Conservation (phyloP, 2,329 filamentous ascomycete species). For the Onygena corvina region DNA sequence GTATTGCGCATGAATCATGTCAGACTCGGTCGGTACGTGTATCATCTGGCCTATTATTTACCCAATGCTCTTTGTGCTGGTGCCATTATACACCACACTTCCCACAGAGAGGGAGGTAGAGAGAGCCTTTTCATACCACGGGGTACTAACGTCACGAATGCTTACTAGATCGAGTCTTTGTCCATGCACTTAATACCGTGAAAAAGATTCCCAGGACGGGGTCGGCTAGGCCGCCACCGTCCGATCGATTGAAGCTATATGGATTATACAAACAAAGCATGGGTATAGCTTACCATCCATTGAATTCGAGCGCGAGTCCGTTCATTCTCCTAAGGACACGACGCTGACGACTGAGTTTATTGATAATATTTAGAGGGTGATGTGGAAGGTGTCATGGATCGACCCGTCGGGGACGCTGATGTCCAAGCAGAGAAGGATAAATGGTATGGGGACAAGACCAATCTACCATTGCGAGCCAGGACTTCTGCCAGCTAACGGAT, state of each 20-base stretch:
- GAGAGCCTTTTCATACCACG: background rate
- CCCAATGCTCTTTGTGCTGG: conserved; percentile 34
- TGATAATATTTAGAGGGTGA: conserved; percentile 56
- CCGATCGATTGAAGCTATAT: conserved; percentile 82
- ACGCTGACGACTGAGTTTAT: conserved; percentile 16
- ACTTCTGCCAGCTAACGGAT: background rate
- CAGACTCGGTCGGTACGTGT: conserved; percentile 37
- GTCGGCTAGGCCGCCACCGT: conserved; percentile 71
- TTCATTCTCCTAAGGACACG: background rate
- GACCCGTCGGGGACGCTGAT: conserved; percentile 49
- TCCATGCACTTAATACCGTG: conserved; percentile 96
- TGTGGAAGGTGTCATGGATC: conserved; percentile 84
- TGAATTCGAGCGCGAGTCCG: background rate
- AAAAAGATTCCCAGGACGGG: conserved; percentile 95
- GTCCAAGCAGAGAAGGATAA: conserved; percentile 49
- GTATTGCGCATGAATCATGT: conserved; percentile 25
- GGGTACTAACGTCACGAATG: background rate
- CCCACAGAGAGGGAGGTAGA: background rate
- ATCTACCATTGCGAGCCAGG: background rate
- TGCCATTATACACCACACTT: background rate
- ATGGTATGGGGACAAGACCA: conserved; percentile 48
- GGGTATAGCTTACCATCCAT: conserved; percentile 42
- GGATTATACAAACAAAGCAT: conserved; percentile 98
- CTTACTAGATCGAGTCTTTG: conserved; percentile 79
- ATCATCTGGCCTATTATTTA: conserved; percentile 78